phyloP scores from a whole-genome alignment of 176 grass and related monocot species.

The Aegilops speltoides region DNA sequence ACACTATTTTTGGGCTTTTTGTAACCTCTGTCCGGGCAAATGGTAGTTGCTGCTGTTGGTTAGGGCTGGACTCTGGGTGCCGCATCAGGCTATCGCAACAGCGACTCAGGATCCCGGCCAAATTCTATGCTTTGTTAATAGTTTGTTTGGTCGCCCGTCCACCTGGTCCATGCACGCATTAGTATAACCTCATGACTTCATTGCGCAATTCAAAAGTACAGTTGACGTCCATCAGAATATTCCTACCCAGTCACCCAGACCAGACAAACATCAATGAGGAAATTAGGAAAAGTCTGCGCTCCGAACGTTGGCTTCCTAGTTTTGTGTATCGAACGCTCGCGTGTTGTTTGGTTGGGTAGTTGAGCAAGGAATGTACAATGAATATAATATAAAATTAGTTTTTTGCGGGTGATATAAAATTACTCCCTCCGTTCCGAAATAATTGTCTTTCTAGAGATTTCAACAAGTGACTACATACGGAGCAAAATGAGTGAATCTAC shows the following conservation, averaged over 20 bases:
- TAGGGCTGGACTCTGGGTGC: no score
- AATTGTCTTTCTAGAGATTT: no score
- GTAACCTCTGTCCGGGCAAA: neutral
- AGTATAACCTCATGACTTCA: neutral
- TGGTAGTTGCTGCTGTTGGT: neutral
- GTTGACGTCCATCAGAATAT: neutral
- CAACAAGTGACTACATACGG: no score
- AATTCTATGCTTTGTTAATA: constrained; percentile 2
- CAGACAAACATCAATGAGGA: no score
- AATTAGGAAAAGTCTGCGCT: no score
- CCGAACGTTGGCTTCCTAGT: no score
- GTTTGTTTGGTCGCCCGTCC: neutral
- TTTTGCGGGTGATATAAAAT: no score
- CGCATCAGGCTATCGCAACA: no score
- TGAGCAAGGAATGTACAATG: neutral
- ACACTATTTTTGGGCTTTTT: neutral
- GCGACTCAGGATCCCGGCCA: neutral
- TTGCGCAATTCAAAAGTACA: neutral
- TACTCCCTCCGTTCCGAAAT: no score
- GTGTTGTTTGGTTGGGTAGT: neutral
- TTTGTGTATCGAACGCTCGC: neutral
- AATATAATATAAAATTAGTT: no score
- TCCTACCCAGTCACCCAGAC: neutral
- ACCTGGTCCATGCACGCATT: neutral
- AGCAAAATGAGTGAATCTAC: no score